phyloP scores from a whole-genome alignment of 192 early-diverging fungal genomes.

The Rhizophagus prolifer region DNA sequence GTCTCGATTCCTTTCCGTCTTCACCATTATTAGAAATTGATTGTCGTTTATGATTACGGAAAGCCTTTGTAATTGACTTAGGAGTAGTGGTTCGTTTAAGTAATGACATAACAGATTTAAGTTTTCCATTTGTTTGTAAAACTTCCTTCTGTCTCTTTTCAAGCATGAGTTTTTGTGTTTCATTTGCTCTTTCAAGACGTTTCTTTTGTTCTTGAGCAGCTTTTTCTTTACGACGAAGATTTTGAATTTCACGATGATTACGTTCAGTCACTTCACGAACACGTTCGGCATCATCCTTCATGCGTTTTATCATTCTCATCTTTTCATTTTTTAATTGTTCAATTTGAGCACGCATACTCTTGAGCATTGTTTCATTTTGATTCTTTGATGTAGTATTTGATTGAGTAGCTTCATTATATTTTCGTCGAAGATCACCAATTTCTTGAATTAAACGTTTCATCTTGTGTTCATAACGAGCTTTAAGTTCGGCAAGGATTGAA shows the following conservation, averaged over 20 bases:
- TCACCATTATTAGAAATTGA: constrained; percentile 9
- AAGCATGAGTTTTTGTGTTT: constrained; percentile 54
- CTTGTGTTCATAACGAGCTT: constrained; percentile 57
- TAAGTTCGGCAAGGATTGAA: constrained; percentile 38
- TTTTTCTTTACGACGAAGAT: constrained; percentile 56
- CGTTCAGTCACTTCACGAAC: constrained; percentile 59
- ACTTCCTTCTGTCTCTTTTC: constrained; percentile 61
- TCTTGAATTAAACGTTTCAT: constrained; percentile 56
- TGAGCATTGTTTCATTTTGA: constrained; percentile 59
- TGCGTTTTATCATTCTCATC: constrained; percentile 68
- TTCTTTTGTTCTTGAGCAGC: constrained; percentile 50
- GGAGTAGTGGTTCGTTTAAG: constrained; percentile 53
- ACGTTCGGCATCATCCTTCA: constrained; percentile 64
- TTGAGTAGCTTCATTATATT: constrained; percentile 55
- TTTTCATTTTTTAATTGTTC: constrained; percentile 76
- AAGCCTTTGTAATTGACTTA: constrained; percentile 42
- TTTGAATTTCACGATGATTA: constrained; percentile 57
- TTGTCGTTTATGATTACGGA: constrained; percentile 30
- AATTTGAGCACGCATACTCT: constrained; percentile 64
- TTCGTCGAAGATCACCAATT: constrained; percentile 52
- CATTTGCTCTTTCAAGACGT: constrained; percentile 52
- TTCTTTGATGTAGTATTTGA: constrained; percentile 49
- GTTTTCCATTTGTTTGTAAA: constrained; percentile 36
- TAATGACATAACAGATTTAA: constrained; percentile 49
- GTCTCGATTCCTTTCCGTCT: constrained; percentile 20